Evolutionary conservation across 257 asterid species (phyloP).

Genomic region (Solanum bulbocastanum): DNA sequence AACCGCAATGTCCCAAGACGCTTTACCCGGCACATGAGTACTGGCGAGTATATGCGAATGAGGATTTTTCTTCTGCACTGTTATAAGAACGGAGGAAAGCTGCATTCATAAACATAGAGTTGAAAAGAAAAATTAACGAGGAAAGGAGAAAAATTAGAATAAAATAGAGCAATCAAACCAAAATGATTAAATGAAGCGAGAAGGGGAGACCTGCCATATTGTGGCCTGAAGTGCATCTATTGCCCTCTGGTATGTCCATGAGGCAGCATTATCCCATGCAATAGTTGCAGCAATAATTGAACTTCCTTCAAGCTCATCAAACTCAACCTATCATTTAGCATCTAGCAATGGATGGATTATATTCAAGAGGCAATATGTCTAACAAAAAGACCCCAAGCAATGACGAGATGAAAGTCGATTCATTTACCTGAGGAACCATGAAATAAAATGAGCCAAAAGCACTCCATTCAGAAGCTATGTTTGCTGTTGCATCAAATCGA

Average conservation of each 20-base stretch:
- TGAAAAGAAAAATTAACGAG: not conserved
- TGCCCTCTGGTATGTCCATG: conserved; percentile 58
- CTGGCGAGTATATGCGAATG: conserved; percentile 37
- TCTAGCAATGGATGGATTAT: not conserved
- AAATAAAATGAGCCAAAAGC: conserved; percentile 88
- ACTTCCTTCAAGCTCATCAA: conserved; percentile 83
- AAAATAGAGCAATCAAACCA: not conserved
- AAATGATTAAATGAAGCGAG: not conserved
- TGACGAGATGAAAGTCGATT: not conserved
- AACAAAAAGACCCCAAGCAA: not conserved
- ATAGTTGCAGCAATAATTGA: conserved; percentile 85
- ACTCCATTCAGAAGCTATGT: conserved; percentile 68
- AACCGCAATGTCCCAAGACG: conserved; percentile 71
- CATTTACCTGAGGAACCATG: conserved; percentile 82
- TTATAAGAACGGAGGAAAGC: conserved; percentile 47
- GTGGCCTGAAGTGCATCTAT: conserved; percentile 61
- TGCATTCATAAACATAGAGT: conserved; percentile 16
- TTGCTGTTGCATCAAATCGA: conserved; percentile 65
- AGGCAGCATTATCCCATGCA: conserved; percentile 82
- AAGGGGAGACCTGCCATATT: conserved; percentile 48
- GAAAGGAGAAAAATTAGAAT: not conserved
- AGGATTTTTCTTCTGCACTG: conserved; percentile 20
- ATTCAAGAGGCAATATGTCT: not conserved
- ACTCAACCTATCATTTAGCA: conserved; percentile 62
- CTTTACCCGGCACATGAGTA: conserved; percentile 58